Evolutionary conservation across 208 protist species (phyloP).

Genomic region (Acanthamoeba quina): DNA sequence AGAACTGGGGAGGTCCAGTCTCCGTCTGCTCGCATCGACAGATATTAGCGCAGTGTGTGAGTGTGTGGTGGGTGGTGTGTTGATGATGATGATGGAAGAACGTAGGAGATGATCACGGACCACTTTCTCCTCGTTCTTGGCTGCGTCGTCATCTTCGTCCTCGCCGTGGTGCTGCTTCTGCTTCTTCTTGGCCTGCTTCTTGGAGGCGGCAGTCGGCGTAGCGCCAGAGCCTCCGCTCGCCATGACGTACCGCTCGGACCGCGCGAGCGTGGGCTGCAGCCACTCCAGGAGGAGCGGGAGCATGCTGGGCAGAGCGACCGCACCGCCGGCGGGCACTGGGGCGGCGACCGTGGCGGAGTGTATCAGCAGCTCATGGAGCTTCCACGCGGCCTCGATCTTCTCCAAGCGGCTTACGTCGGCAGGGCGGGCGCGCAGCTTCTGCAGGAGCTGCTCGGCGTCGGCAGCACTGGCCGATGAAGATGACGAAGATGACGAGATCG

Average conservation of each 20-base stretch:
- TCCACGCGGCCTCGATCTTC: constrained; percentile 42
- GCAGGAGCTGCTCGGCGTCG: not conserved
- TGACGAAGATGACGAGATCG: not conserved
- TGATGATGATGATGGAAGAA: not conserved
- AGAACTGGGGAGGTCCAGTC: constrained; percentile 19
- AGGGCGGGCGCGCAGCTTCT: constrained; percentile 15
- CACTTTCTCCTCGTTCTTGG: not conserved
- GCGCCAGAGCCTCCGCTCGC: not conserved
- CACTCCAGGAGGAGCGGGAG: constrained; percentile 30
- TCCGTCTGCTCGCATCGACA: not conserved
- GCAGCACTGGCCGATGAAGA: not conserved
- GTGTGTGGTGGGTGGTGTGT: not conserved
- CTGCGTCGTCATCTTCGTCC: not conserved
- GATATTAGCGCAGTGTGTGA: not conserved
- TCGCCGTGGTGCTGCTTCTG: constrained; percentile 11
- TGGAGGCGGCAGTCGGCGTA: not conserved
- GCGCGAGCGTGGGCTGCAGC: constrained; percentile 44
- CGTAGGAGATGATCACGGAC: not conserved
- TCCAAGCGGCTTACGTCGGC: constrained; percentile 28
- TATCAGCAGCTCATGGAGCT: not conserved
- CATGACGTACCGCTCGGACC: constrained; percentile 47
- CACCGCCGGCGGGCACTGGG: not conserved
- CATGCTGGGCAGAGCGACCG: not conserved
- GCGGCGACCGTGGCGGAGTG: not conserved
- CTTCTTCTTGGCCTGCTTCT: constrained; percentile 54